Base-by-base conservation (phyloP, 1,139 yeast species). In the Lodderomyces parapsilosis region DNA sequence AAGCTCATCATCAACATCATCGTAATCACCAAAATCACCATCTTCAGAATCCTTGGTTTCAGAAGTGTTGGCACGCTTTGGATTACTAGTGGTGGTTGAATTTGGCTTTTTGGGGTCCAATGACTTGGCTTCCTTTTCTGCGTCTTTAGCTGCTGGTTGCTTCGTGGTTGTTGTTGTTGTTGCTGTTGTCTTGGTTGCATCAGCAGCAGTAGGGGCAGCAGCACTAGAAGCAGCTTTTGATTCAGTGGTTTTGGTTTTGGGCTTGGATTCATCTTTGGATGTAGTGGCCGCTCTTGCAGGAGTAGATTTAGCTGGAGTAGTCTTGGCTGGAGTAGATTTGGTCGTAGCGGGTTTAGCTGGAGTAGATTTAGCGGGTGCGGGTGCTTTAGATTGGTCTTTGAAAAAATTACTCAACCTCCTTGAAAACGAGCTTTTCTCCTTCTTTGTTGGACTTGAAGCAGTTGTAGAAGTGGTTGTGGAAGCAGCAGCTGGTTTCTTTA, bases 1-100 rank as follows among this genome's bases (percentile, higher is more conserved):
- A 36, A 63, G 54, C 20, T 66, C 72, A 38, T 67, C 48, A 24
- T 48, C 49, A 34, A 66, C 47, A 36, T 45, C 50, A 20, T 43
- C 50, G 36, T 24, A 45, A 23, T 50, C 51, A 18, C 46, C 50
- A 42, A 23, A 45, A 22, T 44, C 50, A 14, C 50, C 43, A 10
- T 36, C 43, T 17, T 41, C 45, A 8, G 37, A 31, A 22, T 39
- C 43, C 27, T 41, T 41, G 11, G 30, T 36, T 9, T 20, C 27
- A 20, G 36, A 18, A 17, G 27, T 23, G 20, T 9, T 30, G 6
- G 23, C 33, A 27, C 23, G 23, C 20, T 28, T 31, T 5, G n/a
- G n/a, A n/a, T n/a, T n/a, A n/a, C n/a, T n/a, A n/a, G n/a, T n/a
- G n/a, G n/a, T n/a, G n/a, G n/a, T n/a, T n/a, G n/a, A n/a, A n/a